Conservation (phyloP, 768 basidiomycete species). For the Suillus sp. region DNA sequence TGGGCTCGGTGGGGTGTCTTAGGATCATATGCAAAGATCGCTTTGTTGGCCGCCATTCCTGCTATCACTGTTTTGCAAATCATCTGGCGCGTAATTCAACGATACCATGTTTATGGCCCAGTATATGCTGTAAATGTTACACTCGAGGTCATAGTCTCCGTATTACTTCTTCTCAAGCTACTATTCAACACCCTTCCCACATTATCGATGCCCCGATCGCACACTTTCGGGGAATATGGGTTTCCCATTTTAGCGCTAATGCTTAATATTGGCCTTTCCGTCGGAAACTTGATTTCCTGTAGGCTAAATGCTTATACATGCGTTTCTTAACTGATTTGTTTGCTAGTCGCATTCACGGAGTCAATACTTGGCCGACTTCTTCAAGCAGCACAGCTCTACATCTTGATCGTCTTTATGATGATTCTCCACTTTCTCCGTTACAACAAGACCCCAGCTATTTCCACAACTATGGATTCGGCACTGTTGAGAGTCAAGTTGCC, state of each 20-base stretch:
- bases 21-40: slow-evolving; percentile 55
- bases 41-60: slow-evolving; percentile 46
- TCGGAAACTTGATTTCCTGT: slow-evolving; percentile 62
- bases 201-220: slow-evolving; percentile 44
- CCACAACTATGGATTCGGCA: slow-evolving; percentile 1
- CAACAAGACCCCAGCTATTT: slow-evolving; percentile 20
- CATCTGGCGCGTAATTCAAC: slow-evolving; percentile 55
- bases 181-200: slow-evolving; percentile 51
- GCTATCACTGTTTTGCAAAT: slow-evolving; percentile 59
- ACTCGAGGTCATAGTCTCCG: slow-evolving; percentile 59
- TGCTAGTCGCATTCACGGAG: slow-evolving; percentile 68
- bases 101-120: slow-evolving; percentile 40
- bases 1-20: slow-evolving; percentile 67
- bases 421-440: slow-evolving; percentile 43
- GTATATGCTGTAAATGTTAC: slow-evolving; percentile 61
- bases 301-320: slow-evolving; percentile 33
- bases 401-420: slow-evolving; percentile 59
- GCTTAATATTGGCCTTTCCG: slow-evolving; percentile 52
- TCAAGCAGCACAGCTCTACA: slow-evolving; percentile 63
- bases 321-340: slow-evolving; percentile 15
- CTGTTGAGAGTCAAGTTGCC: slow-evolving; percentile 23
- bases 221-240: slow-evolving; percentile 47
- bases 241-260: slow-evolving; percentile 54
- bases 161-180: slow-evolving; percentile 63
- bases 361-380: slow-evolving; percentile 67